Evolutionary conservation across 495 filamentous ascomycete species (phyloP), one percentile per base, ranked within the genome.

Genomic region (Neurospora sp.): DNA sequence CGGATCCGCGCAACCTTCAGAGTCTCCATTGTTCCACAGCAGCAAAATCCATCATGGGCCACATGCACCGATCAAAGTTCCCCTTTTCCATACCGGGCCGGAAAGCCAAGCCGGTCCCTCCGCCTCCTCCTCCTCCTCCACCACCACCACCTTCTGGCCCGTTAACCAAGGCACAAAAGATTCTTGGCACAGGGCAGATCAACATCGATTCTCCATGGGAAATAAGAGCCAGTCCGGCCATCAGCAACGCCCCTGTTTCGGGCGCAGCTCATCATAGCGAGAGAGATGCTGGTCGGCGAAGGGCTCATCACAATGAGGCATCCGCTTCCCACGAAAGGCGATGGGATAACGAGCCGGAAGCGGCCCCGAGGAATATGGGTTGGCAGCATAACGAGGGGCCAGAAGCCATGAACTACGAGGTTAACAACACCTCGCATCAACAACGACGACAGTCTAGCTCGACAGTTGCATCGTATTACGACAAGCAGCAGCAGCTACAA

Each of bases 61-160:
- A 82, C 35, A 35, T 35, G 35, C 35, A 35, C 73, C 81, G 81
- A 70, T 86, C 86, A 20, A 88, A 85, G 71, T 88, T 88, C 74
- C 82, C 79, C 37, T 88, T 88, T 70, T 84, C 86, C 40, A 77
- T 87, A 12, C 85, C 86, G 70, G 85, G 86, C 40, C 84, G 86
- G 70, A 84, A 79, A 69, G 75, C 81, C 38, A 84, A 83, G 74
- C 71, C 73, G 37, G 39, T 78, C 35, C 39, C 72, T 38, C 72
- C 81, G 48, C 23, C 73, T 72, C 71, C 74, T 66, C 37, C 71
- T 70, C 54, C 54, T 4, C 41, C 41, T 7, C 27, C 54, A 42
- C 27, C 54, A 62, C 54, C 20, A 14, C 27, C 6, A 4, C 27
- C 54, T 7, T 37, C 54, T 66, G 23, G 12, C 54, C 78, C 83